Evolutionary conservation across 805 yeast genomes (phyloP).

Genomic region (Candida mattraensis): DNA sequence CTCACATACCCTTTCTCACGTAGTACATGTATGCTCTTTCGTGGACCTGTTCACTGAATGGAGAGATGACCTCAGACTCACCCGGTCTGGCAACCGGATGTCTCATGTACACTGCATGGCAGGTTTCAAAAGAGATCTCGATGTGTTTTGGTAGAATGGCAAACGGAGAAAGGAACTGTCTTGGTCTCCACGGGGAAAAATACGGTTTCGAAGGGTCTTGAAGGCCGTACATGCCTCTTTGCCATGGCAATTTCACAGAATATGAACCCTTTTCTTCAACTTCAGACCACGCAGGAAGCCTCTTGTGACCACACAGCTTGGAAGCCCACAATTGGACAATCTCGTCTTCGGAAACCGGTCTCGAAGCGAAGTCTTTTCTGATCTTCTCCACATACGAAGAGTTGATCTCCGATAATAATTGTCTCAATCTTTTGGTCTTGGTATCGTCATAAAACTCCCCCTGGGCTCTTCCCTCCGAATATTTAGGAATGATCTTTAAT

Average conservation of each 20-base stretch:
- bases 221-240: slow-evolving; percentile 76
- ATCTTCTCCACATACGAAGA: slow-evolving; percentile 32
- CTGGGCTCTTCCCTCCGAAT: slow-evolving; percentile 29
- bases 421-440: slow-evolving; percentile 34
- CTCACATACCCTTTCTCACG: slow-evolving; percentile 60
- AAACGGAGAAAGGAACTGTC: slow-evolving; percentile 90
- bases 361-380: slow-evolving; percentile 26
- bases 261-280: slow-evolving; percentile 34
- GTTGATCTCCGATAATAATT: slow-evolving; percentile 34
- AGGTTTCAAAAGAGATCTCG: slow-evolving; percentile 85
- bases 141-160: slow-evolving; percentile 90
- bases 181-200: slow-evolving; percentile 96
- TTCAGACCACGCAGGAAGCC: slow-evolving; percentile 35
- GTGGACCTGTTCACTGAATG: slow-evolving; percentile 77
- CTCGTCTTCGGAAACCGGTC: slow-evolving; percentile 30
- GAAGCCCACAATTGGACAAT: slow-evolving; percentile 46
- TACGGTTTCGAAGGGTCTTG: slow-evolving; percentile 73
- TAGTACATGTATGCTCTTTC: slow-evolving; percentile 96
- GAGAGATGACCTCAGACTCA: slow-evolving; percentile 91
- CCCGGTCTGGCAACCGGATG: slow-evolving; percentile 98
- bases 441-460: slow-evolving; percentile 32
- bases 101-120: slow-evolving; percentile 95
- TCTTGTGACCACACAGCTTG: slow-evolving; percentile 42
- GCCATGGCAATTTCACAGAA: slow-evolving; percentile 76
- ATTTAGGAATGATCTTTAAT: slow-evolving; percentile 39